Evolutionary conservation across 768 basidiomycete genomes (phyloP), one percentile per base, ranked within the genome.

Genomic region (Chalciporus sphaerocephalus): DNA sequence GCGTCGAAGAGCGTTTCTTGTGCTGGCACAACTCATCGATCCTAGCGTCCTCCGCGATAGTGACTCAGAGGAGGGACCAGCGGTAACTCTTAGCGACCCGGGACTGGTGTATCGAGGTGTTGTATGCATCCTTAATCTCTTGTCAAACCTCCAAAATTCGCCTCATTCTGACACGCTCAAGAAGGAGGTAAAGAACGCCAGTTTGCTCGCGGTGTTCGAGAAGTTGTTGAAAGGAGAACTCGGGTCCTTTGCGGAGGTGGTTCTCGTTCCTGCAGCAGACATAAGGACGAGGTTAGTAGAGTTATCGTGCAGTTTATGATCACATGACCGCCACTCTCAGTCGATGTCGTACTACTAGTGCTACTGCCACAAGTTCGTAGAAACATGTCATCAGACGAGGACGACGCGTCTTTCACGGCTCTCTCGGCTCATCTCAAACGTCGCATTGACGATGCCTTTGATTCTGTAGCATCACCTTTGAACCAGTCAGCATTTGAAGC

Each of bases 91-190:
- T 6, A 44, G 66, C 11, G 69, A 86, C 54, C 70, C 78, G 0
- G 87, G 85, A 9, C 74, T 92, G 32, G 73, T 86, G 10, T 85
- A 92, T 60, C 81, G 93, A 21, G 91, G 83, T 1, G 75, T 87
- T 0, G 74, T 91, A n/a, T 87, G 86, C 57, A 67, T 85, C 18
- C 69, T 73, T 28, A 92, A 90, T 58, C 62, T 93, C 33, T 71
- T 73, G 50, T 57, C 69, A 13, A 76, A 73, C 46, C 63, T 80
- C 9, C 57, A 71, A 17, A 70, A 75, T 46, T 55, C 60, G 21
- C 59, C 59, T 6, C 59, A 64, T 17, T 66, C 69, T 33, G 69
- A 70, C 40, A 62, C 64, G 43, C 62, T 88, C n/a, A 67, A 69
- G 15, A 66, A 74, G 20, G 78, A 79, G 53, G 77, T 75, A 7